Evolutionary conservation across 2,329 filamentous ascomycete species (phyloP), one percentile per base, ranked within the genome.

Genomic region (Fusarium hostae): DNA sequence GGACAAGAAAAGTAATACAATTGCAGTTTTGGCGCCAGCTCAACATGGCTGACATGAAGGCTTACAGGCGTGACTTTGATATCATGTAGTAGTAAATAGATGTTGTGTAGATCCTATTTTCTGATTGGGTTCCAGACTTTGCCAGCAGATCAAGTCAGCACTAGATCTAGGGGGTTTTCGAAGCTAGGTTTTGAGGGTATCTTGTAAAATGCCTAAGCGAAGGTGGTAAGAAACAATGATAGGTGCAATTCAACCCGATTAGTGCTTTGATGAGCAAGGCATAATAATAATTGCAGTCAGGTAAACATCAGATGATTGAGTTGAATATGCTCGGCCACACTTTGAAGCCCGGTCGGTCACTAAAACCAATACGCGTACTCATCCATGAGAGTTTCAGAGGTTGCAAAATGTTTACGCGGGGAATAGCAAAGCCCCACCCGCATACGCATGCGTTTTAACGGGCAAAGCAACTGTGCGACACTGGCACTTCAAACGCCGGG

Each of bases 281-380:
- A 20, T 59, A 9, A 40, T 24, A 15, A 24, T 10, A 51, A 11
- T 39, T 35, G 22, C 44, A 34, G 22, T 32, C 35, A 43, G 35
- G 35, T 41, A 30, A 47, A 26, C 28, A 37, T 44, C 57, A 45
- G 30, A 44, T 32, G 39, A 22, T 44, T 22, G 22, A 39, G 24
- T 40, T 34, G n/a, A 41, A 39, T 32, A 50, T 26, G 16, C 30
- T 63, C 35, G 54, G 54, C 43, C 35, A 41, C 24, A 37, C 12
- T 24, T 32, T 35, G 30, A 57, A 43, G 30, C 55, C 59, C 28
- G 50, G 40, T 56, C 51, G 47, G 65, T 45, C 43, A 26, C 47
- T 12, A 45, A 43, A 30, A 44, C 22, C 35, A 69, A 70, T 70
- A 70, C 59, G 66, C 66, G 66, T 70, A 70, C 51, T 44, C 22